Percentiles rank a stretch among this genome's conserved stretches.
Evolutionary conservation across 129 eudicot species (phyloP).

Genomic region (Calendula officinalis): DNA sequence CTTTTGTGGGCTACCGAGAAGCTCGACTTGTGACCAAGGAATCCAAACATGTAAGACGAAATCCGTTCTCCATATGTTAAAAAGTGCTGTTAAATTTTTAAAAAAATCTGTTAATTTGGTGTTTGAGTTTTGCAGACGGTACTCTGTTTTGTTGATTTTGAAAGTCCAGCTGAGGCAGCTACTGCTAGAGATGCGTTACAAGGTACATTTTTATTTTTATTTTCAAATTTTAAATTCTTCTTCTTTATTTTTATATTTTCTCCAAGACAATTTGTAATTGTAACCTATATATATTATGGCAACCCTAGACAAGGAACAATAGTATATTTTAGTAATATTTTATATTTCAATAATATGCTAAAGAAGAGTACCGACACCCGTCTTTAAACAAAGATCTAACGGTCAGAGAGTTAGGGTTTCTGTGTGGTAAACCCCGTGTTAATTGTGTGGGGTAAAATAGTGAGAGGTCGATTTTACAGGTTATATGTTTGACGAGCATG

Average conservation of each 20-base stretch:
- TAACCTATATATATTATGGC: too few relatives aligned
- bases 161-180: slow-evolving; percentile 92
- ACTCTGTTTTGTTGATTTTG: slow-evolving; percentile 90
- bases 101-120: slow-evolving; percentile 8
- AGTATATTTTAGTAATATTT: too few relatives aligned
- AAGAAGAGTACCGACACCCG: too few relatives aligned
- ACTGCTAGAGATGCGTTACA: slow-evolving; percentile 92
- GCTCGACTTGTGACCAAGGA: slow-evolving; percentile 88
- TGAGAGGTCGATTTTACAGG: slow-evolving; percentile 88
- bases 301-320: too few relatives aligned
- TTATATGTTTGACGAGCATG: slow-evolving; percentile 91
- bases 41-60: slow-evolving; percentile 75
- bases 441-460: slow-evolving; percentile 40
- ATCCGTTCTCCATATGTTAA: neutral
- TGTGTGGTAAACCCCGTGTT: too few relatives aligned
- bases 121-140: slow-evolving; percentile 53
- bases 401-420: too few relatives aligned
- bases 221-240: neutral
- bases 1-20: slow-evolving; percentile 94
- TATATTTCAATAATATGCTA: too few relatives aligned
- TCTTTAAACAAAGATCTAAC: too few relatives aligned
- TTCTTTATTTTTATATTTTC: neutral
- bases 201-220: slow-evolving; percentile 45
- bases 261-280: too few relatives aligned
- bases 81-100: neutral